Evolutionary conservation across 2,329 filamentous ascomycete genomes (phyloP), one percentile per base, ranked within the genome.

Genomic region (Myriosclerotinia curreyana): DNA sequence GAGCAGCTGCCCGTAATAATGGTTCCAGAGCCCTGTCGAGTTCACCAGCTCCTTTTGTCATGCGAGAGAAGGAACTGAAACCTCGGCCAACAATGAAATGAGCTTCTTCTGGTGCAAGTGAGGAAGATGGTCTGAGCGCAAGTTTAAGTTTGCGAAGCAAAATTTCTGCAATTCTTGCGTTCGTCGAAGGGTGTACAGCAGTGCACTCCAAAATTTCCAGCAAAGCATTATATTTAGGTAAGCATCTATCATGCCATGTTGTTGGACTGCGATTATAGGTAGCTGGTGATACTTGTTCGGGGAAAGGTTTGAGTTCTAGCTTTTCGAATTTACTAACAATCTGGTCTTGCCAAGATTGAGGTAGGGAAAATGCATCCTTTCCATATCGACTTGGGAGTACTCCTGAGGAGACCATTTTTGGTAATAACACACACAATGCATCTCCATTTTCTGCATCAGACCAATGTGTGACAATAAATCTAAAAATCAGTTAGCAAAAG

Each of bases 391-490:
- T 77, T 8, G 83, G 85, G 42, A 92, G 81, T 5, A 81, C 83
- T 22, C 78, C 76, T 8, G 78, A 78, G 61, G 80, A 77, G 4
- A 85, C 81, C 81, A 93, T 84, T 56, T 82, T 83, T 1, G 89
- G 87, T 40, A 93, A 74, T 36, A 91, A 75, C 12, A 90, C 80
- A 70, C 88, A 91, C 20, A 92, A 78, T 67, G 88, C 82, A 67
- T 88, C 83, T 73, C 91, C 87, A 60, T 91, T 82, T 72, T 80
- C 74, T 69, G 77, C 79, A 69, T 86, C 83, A 4, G 85, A 84
- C 91, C 91, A 96, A 70, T 90, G 86, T 8, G 82, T 82, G 40
- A 86, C 79, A 67, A 96, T 82, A 71, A 95, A 97, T 72, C 89
- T 91, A 66, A 6, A 53, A 66, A 59, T 14, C 40, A 36, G 60